These are phyloP conservation scores for Penicillium coffeae DNA, from an alignment of 495 filamentous ascomycete species.

Conservation along the genomic window DNA sequence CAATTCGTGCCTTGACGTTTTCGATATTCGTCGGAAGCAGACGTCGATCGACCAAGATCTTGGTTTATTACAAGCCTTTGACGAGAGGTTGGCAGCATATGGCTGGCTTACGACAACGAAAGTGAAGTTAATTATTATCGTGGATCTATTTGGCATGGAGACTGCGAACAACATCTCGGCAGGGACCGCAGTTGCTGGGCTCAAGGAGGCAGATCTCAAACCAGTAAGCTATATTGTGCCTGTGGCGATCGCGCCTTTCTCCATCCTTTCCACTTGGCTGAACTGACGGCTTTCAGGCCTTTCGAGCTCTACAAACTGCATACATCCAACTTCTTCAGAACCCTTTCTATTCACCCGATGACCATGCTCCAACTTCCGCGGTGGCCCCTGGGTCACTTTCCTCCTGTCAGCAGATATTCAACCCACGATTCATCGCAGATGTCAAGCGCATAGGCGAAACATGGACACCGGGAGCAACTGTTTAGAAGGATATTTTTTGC, in stretches of 20 bases:
- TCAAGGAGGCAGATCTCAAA: conserved; percentile 81
- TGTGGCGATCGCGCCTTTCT: no score
- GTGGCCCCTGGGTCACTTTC: conserved; percentile 26
- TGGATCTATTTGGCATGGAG: conserved; percentile 72
- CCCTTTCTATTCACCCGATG: conserved; percentile 90
- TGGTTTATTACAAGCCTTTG: conserved; percentile 85
- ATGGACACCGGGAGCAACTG: conserved; percentile 51
- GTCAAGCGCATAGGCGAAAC: conserved; percentile 80
- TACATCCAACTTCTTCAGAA: conserved; percentile 89
- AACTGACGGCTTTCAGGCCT: conserved; percentile 53
- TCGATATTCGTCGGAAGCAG: conserved; percentile 72
- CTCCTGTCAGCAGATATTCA: conserved; percentile 64
- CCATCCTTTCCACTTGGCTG: no score
- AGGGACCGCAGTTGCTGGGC: conserved; percentile 44
- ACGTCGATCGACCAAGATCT: conserved; percentile 73
- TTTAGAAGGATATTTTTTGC: conserved; percentile 10
- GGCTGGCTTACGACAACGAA: conserved; percentile 98
- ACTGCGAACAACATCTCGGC: conserved; percentile 23
- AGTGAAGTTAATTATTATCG: conserved; percentile 78
- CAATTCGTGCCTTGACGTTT: conserved; percentile 87
- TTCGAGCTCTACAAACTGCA: conserved; percentile 83
- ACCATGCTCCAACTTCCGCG: conserved; percentile 55
- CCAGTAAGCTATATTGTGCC: conserved; percentile 48
- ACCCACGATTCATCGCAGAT: conserved; percentile 73
- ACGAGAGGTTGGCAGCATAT: conserved; percentile 87